Evolutionary conservation across 768 basidiomycete genomes (phyloP), one percentile per base, ranked within the genome.

Genomic region (Postia placenta): DNA sequence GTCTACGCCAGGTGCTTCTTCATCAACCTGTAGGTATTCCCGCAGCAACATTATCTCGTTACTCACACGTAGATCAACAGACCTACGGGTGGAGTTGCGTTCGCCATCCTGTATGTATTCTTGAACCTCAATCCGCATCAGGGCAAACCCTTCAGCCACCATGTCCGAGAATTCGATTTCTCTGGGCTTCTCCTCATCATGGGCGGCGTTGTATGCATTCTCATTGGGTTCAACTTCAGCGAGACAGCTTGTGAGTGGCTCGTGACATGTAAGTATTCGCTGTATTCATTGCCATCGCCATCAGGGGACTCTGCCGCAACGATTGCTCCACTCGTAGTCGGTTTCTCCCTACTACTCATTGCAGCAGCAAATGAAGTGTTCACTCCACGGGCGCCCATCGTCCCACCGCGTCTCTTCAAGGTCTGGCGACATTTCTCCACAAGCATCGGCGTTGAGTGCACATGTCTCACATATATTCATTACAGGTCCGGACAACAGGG

Each of bases 61-160:
- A 5, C 35, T 41, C 1, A 44, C 48, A 56, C 23, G 50, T 51
- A 22, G 14, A 15, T 28, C 15, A n/a, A 38, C 46, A 87, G 87
- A 35, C 88, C 88, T 1, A 87, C 84, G 0, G 87, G 85, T 20
- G 87, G 83, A 37, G 55, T 83, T 25, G 83, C 83, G 4, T 79
- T 73, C 20, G 66, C 54, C 1, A 56, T 87, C 28, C 68, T 91
- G 3, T 86, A 88, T 59, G 73, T 78, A 61, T 89, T 85, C 72
- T 74, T 91, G 33, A 84, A 88, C 55, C 70, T 90, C n/a, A 89
- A 90, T 56, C 86, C 88, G 0, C 84, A 79, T 48, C 71, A 79
- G 48, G 75, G 76, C 6, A 76, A 73, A 47, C 69, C 82, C 0
- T 63, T 87, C 39, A 68, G 66, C 12, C 64, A 85, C 48, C 82